Evolutionary conservation across 2,329 filamentous ascomycete genomes (phyloP).

Genomic region (Chrysoporthe deuterocubensis): DNA sequence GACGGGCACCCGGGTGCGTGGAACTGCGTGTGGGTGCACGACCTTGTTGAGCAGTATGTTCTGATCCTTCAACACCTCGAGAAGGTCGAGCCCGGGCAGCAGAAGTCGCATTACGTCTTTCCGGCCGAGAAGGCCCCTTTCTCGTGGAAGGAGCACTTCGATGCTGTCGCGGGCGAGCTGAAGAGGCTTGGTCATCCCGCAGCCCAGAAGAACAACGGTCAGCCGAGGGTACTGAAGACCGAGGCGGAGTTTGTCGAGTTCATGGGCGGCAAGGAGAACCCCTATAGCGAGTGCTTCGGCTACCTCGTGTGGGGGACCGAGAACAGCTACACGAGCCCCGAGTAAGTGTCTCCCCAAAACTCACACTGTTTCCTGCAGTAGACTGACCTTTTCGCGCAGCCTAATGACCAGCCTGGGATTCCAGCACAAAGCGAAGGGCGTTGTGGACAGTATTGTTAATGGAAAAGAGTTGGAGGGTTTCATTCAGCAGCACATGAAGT

Average conservation of each 20-base stretch:
- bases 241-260: slow-evolving; percentile 27
- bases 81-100: slow-evolving; percentile 25
- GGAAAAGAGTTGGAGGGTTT: slow-evolving; percentile 26
- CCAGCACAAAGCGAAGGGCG: slow-evolving; percentile 27
- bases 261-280: slow-evolving; percentile 25
- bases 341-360: slow-evolving; percentile 10
- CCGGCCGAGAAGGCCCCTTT: slow-evolving; percentile 26
- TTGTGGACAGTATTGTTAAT: slow-evolving; percentile 28
- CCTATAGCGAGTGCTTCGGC: slow-evolving; percentile 26
- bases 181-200: slow-evolving; percentile 24
- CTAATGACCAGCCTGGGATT: slow-evolving; percentile 25
- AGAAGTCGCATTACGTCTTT: slow-evolving; percentile 28
- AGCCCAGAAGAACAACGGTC: slow-evolving; percentile 18
- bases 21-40: slow-evolving; percentile 29
- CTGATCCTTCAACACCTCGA: slow-evolving; percentile 23
- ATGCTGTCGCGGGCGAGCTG: slow-evolving; percentile 25
- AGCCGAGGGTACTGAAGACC: slow-evolving; percentile 16
- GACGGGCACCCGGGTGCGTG: slow-evolving; percentile 19
- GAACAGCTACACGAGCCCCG: slow-evolving; percentile 29
- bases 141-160: slow-evolving; percentile 28
- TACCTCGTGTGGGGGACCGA: slow-evolving; percentile 24
- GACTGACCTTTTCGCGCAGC: slow-evolving; percentile 2
- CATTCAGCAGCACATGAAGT: slow-evolving; percentile 24
- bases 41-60: slow-evolving; percentile 26
- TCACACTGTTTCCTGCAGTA: too few relatives aligned